Evolutionary conservation across 495 filamentous ascomycete species (phyloP).

Genomic region (Aspergillus sclerotioniger): DNA sequence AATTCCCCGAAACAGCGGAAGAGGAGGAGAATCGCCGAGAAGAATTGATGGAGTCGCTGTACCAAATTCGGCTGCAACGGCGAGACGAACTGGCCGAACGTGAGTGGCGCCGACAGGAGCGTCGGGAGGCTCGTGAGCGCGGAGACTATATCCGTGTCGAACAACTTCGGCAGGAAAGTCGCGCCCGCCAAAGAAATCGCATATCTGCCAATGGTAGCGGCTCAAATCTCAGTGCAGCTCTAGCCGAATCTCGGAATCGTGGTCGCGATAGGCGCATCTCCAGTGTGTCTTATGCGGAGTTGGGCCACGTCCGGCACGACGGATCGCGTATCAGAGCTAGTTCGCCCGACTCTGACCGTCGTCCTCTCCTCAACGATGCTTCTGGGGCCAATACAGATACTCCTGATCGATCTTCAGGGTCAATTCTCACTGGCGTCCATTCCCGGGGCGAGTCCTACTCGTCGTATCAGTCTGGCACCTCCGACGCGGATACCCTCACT

Average conservation of each 20-base stretch:
- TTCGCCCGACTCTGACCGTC: constrained; percentile 72
- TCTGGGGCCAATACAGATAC: constrained; percentile 51
- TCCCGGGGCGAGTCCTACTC: constrained; percentile 39
- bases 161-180: constrained; percentile 51
- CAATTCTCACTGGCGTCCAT: constrained; percentile 25
- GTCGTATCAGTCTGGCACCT: constrained; percentile 30
- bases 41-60: constrained; percentile 87
- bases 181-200: constrained; percentile 26
- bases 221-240: constrained; percentile 26
- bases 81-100: constrained; percentile 73
- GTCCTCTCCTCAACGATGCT: constrained; percentile 70
- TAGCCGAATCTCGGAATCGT: constrained; percentile 62
- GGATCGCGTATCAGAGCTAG: constrained; percentile 81
- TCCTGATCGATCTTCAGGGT: constrained; percentile 24
- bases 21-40: constrained; percentile 82
- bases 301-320: constrained; percentile 86
- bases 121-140: constrained; percentile 65
- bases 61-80: constrained; percentile 80
- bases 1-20: constrained; percentile 69
- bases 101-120: constrained; percentile 64
- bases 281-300: constrained; percentile 78
- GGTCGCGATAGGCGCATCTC: constrained; percentile 74
- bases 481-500: constrained; percentile 31
- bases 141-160: constrained; percentile 65
- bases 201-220: constrained; percentile 32